Evolutionary conservation across 1,284 basidiomycete genomes (phyloP).

Genomic region (Salmacisia buchloeana): DNA sequence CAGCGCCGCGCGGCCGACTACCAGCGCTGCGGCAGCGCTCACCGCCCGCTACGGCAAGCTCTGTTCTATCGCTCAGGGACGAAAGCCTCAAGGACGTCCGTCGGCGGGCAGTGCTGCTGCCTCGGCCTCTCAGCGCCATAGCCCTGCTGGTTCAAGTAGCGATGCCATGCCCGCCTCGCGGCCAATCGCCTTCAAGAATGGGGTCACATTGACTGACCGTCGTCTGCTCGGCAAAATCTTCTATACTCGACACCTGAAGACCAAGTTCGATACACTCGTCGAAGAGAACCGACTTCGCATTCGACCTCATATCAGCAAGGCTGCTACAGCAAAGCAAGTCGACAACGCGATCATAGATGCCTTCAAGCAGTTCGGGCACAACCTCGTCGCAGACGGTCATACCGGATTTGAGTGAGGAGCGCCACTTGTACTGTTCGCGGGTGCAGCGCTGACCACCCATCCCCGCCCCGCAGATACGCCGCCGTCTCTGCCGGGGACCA

Average conservation of each 20-base stretch:
- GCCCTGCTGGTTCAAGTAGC: no score
- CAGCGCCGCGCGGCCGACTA: no score
- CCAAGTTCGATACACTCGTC: background rate
- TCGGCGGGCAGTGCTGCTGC: no score
- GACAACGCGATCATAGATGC: background rate
- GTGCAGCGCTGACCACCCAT: background rate
- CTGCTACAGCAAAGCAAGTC: background rate
- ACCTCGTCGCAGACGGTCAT: background rate
- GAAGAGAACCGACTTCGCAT: background rate
- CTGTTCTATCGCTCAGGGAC: no score
- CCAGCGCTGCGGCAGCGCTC: no score
- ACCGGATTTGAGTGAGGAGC: background rate
- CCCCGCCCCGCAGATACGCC: background rate
- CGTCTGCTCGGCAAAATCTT: background rate
- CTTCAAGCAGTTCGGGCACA: background rate
- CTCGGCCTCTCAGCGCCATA: no score
- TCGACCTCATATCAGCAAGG: background rate
- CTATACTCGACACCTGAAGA: background rate
- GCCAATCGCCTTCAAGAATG: conserved; percentile 3
- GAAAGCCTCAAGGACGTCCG: no score
- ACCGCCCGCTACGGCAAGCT: no score
- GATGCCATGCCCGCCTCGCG: no score
- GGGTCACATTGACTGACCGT: background rate
- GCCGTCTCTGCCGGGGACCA: background rate
- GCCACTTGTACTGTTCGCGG: background rate